Conservation (phyloP, 768 basidiomycete species). For the Lactifluus pinguis region DNA sequence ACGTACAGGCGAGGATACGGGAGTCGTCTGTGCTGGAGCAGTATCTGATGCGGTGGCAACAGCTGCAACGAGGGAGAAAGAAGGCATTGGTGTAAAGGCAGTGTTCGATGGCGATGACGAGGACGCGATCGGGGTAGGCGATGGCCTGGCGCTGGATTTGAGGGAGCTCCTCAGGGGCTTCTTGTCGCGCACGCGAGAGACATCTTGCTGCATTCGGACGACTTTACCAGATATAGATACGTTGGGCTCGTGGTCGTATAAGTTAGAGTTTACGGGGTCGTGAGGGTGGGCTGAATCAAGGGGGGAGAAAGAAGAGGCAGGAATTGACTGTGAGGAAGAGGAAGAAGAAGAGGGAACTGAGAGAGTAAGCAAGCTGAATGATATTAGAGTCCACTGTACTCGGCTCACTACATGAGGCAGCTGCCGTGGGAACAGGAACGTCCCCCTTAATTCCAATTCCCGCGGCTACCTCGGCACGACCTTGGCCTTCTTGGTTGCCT, state of each 20-base stretch:
- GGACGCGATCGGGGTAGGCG: constrained; percentile 13
- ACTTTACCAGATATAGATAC: constrained; percentile 7
- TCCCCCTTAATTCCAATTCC: background rate
- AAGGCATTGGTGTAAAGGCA: background rate
- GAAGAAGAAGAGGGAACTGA: background rate
- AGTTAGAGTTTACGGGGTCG: constrained; percentile 6
- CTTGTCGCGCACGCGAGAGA: constrained; percentile 13
- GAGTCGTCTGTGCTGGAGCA: constrained; percentile 4
- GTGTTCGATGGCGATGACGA: constrained; percentile 15
- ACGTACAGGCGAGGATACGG: constrained; percentile 17
- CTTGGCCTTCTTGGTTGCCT: background rate
- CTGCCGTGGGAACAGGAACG: constrained; percentile 7
- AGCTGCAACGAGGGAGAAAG: constrained; percentile 16
- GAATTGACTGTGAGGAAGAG: background rate
- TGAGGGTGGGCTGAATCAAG: background rate
- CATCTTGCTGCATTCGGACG: constrained; percentile 14
- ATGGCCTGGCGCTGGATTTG: constrained; percentile 11
- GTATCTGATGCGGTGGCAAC: constrained; percentile 24
- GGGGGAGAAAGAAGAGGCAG: background rate
- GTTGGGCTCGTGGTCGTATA: constrained; percentile 15
- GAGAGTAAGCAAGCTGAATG: background rate
- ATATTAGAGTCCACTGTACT: background rate
- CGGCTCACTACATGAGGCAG: background rate
- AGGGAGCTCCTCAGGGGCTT: constrained; percentile 18
- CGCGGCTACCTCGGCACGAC: background rate